Conservation (phyloP, 225 moss, liverwort and hornwort genomes). For the Pleurozium schreberi region DNA sequence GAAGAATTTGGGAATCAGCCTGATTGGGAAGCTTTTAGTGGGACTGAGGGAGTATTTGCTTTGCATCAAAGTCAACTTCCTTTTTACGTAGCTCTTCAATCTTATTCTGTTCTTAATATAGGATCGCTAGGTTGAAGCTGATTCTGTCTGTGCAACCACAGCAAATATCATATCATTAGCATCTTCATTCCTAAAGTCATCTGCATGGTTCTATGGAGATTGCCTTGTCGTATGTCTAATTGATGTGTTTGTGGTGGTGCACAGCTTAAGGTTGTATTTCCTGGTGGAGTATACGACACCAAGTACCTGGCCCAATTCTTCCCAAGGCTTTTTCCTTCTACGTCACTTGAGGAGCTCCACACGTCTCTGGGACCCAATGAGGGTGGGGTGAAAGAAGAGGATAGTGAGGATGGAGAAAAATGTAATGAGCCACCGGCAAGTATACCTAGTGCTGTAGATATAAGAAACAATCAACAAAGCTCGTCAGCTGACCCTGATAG, state of each 20-base stretch:
- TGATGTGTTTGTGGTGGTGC: background rate
- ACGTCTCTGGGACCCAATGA: background rate
- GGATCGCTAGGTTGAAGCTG: background rate
- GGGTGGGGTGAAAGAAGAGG: background rate
- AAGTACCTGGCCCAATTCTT: conserved; percentile 46
- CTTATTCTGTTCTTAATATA: background rate
- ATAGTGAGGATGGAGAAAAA: background rate
- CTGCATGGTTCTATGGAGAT: background rate
- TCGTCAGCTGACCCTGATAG: background rate
- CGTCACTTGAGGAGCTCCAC: conserved; percentile 41
- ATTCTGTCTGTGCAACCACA: background rate
- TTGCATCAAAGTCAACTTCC: background rate
- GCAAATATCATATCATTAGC: background rate
- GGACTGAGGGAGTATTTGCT: background rate
- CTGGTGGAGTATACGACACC: conserved; percentile 52
- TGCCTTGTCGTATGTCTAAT: background rate
- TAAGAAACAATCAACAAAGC: background rate
- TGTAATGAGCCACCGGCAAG: background rate
- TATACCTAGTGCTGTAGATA: background rate
- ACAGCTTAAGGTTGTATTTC: conserved; percentile 37
- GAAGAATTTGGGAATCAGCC: too few relatives aligned
- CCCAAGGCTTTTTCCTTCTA: conserved; percentile 24
- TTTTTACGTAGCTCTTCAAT: background rate
- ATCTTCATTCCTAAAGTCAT: background rate
- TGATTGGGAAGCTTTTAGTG: too few relatives aligned